These are phyloP conservation scores for Penicillium sp. DNA, from an alignment of 2,329 filamentous ascomycete species.

Conservation along the genomic window DNA sequence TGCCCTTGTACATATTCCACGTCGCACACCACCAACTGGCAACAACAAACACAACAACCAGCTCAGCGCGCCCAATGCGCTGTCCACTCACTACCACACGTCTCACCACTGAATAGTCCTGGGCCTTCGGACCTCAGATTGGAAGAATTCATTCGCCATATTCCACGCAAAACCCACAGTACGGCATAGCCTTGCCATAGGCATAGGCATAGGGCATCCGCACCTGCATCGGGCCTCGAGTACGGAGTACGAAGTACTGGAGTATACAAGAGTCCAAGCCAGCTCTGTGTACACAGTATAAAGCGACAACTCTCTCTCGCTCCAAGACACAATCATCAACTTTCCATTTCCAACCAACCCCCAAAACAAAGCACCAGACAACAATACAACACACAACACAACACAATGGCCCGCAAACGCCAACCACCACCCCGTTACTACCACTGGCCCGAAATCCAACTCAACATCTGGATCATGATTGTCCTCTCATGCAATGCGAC, in stretches of 20 bases:
- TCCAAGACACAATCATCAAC: too few relatives aligned
- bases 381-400: too few relatives aligned
- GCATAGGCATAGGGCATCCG: slow-evolving; percentile 9
- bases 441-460: slow-evolving; percentile 62
- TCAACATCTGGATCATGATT: slow-evolving; percentile 63
- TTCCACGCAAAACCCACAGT: background rate
- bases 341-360: too few relatives aligned
- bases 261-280: background rate
- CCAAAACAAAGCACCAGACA: too few relatives aligned
- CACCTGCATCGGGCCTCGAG: slow-evolving; percentile 3
- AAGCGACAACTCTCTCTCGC: background rate
- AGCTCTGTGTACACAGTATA: background rate
- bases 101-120: slow-evolving; percentile 5
- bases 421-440: slow-evolving; percentile 46
- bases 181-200: too few relatives aligned
- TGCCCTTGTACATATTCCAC: slow-evolving; percentile 7
- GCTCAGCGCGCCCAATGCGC: slow-evolving; percentile 23
- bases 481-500: slow-evolving; percentile 57
- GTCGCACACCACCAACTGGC: slow-evolving; percentile 7
- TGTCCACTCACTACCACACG: slow-evolving; percentile 16
- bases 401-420: slow-evolving; percentile 33
- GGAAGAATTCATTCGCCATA: background rate
- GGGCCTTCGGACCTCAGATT: background rate
- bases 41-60: too few relatives aligned
- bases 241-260: slow-evolving; percentile 1